A percentile compares a stretch with the other conserved stretches of the same genome.
These are phyloP conservation scores for Collybia mongolica DNA, from an alignment of 768 basidiomycete genomes.

Conservation along the genomic window DNA sequence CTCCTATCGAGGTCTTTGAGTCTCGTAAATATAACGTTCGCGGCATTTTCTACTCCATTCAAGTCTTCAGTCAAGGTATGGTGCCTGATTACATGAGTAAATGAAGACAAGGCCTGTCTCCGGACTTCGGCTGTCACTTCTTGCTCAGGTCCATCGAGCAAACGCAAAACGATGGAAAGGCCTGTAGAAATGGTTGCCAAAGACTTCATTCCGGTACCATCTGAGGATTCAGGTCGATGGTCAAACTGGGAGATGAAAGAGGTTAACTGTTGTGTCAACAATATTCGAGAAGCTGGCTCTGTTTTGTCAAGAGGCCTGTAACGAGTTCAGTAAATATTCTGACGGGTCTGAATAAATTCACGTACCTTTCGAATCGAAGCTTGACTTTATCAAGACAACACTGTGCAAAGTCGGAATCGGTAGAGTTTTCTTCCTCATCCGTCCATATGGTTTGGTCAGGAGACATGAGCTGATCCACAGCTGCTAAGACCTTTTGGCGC, in stretches of 20 bases:
- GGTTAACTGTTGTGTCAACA: slow-evolving; percentile 30
- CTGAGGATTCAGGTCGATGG: slow-evolving; percentile 25
- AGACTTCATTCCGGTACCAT: slow-evolving; percentile 18
- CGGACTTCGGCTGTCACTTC: slow-evolving; percentile 49
- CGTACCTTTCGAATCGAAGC: slow-evolving; percentile 40
- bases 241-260: slow-evolving; percentile 37
- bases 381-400: slow-evolving; percentile 47
- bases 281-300: slow-evolving; percentile 27
- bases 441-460: slow-evolving; percentile 53
- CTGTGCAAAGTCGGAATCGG: slow-evolving; percentile 38
- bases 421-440: slow-evolving; percentile 46
- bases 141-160: slow-evolving; percentile 46
- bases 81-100: slow-evolving; percentile 43
- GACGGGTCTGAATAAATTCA: background rate
- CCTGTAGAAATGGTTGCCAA: slow-evolving; percentile 31
- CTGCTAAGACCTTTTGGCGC: slow-evolving; percentile 28
- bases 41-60: slow-evolving; percentile 26
- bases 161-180: slow-evolving; percentile 29
- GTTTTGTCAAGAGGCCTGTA: slow-evolving; percentile 35
- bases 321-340: background rate
- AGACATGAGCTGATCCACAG: slow-evolving; percentile 38
- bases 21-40: slow-evolving; percentile 44
- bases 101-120: slow-evolving; percentile 36
- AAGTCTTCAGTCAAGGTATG: slow-evolving; percentile 30
- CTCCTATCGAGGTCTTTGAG: slow-evolving; percentile 54